Percentiles rank a stretch among this genome's conserved stretches.
phyloP scores from a whole-genome alignment of 2,329 filamentous ascomycete species.

The Colletotrichum viniferum region DNA sequence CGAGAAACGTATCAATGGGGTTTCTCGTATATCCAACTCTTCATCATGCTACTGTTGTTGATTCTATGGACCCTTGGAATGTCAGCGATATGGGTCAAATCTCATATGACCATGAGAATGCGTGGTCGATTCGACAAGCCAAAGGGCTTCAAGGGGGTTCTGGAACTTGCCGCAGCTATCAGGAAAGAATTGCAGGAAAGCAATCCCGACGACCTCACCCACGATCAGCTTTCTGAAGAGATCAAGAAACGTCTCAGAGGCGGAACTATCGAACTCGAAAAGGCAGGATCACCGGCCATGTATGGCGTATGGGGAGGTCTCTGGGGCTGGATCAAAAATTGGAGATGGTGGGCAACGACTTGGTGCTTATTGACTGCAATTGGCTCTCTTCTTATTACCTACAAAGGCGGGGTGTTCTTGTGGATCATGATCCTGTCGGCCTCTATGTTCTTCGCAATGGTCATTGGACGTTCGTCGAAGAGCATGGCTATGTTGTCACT shows the following conservation, averaged over 20 bases:
- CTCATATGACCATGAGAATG: slow-evolving; percentile 11
- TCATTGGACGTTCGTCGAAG: background rate
- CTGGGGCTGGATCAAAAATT: background rate
- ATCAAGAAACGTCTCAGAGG: slow-evolving; percentile 23
- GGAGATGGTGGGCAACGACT: slow-evolving; percentile 7
- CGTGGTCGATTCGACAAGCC: background rate
- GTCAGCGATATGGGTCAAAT: slow-evolving; percentile 23
- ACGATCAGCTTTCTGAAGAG: slow-evolving; percentile 21
- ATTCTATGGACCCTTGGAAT: slow-evolving; percentile 25
- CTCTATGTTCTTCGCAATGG: background rate
- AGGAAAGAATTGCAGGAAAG: slow-evolving; percentile 16
- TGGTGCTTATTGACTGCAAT: background rate
- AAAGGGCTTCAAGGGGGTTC: slow-evolving; percentile 4
- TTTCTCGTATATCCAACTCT: slow-evolving; percentile 29
- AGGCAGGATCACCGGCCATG: background rate
- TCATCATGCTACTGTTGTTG: slow-evolving; percentile 15
- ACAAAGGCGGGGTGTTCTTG: background rate
- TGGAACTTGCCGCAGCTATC: slow-evolving; percentile 6
- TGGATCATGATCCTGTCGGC: background rate
- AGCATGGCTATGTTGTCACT: background rate
- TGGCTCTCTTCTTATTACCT: background rate
- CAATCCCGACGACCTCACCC: slow-evolving; percentile 15
- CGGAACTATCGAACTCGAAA: slow-evolving; percentile 23
- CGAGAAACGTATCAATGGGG: slow-evolving; percentile 28
- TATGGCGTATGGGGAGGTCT: background rate